Conservation (phyloP, 2,329 filamentous ascomycete genomes). For the Meredithiella fracta region DNA sequence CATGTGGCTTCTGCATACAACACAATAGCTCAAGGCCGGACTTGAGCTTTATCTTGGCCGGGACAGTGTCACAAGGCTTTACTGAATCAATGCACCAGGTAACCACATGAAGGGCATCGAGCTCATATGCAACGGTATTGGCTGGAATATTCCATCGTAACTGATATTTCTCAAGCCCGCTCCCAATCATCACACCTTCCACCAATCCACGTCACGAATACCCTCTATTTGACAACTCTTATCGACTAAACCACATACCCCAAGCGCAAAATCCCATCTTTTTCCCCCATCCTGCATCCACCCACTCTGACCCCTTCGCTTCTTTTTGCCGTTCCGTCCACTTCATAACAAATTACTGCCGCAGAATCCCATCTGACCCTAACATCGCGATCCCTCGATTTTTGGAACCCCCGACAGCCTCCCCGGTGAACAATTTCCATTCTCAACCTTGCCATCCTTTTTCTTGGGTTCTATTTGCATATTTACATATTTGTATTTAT, state of each 20-base stretch:
- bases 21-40: too few species aligned
- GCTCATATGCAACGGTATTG: too few species aligned
- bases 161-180: too few species aligned
- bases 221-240: neutral
- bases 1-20: too few species aligned
- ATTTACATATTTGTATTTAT: too few species aligned
- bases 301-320: slow-evolving; percentile 3
- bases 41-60: too few species aligned
- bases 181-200: neutral
- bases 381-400: neutral
- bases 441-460: neutral
- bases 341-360: slow-evolving; percentile 8
- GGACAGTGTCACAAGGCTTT: too few species aligned
- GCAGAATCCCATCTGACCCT: neutral
- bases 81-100: too few species aligned
- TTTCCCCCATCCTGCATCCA: neutral
- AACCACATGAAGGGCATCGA: too few species aligned
- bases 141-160: too few species aligned
- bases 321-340: slow-evolving; percentile 11
- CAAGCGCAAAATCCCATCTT: neutral
- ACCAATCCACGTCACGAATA: neutral
- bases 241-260: neutral
- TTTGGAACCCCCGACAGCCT: neutral
- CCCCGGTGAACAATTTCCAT: neutral
- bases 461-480: neutral